phyloP scores from a whole-genome alignment of 768 basidiomycete species.

The Kwoniella newhampshirensis region DNA sequence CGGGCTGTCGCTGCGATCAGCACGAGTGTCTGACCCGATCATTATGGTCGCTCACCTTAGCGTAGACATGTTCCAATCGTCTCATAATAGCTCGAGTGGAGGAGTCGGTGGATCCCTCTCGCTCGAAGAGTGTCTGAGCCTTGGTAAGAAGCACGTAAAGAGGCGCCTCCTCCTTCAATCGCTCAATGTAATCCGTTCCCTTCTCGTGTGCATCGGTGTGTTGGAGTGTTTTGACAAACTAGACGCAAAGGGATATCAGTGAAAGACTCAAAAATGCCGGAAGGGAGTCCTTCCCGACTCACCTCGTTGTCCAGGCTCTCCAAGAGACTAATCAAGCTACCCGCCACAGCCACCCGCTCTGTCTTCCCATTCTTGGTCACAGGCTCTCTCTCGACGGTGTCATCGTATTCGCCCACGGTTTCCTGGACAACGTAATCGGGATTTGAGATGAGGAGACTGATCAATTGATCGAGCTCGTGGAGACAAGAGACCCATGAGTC shows the following conservation, averaged over 20 bases:
- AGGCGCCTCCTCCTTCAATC: conserved; percentile 91
- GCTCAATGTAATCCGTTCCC: conserved; percentile 96
- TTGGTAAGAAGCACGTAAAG: conserved; percentile 91
- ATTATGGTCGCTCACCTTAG: conserved; percentile 65
- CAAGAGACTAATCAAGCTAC: conserved; percentile 92
- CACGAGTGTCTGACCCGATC: too few species aligned
- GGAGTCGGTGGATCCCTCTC: conserved; percentile 70
- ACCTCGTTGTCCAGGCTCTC: conserved; percentile 92
- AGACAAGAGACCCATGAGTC: conserved; percentile 88
- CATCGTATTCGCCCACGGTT: conserved; percentile 88
- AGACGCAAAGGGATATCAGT: not conserved
- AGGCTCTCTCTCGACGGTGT: conserved; percentile 74
- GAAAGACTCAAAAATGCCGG: not conserved
- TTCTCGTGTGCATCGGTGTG: conserved; percentile 87
- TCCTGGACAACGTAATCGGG: conserved; percentile 74
- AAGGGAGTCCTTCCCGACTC: conserved; percentile 12
- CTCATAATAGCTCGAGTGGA: conserved; percentile 88
- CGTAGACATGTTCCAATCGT: conserved; percentile 95
- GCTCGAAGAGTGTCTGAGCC: conserved; percentile 88
- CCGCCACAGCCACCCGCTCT: conserved; percentile 72
- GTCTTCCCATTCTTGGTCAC: conserved; percentile 60
- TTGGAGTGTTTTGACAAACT: conserved; percentile 91
- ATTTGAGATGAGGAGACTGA: conserved; percentile 72
- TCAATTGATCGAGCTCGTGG: conserved; percentile 80
- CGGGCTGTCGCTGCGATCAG: conserved; percentile 63